Conservation (phyloP, 768 basidiomycete species). For the Tricholoma flavovirens region DNA sequence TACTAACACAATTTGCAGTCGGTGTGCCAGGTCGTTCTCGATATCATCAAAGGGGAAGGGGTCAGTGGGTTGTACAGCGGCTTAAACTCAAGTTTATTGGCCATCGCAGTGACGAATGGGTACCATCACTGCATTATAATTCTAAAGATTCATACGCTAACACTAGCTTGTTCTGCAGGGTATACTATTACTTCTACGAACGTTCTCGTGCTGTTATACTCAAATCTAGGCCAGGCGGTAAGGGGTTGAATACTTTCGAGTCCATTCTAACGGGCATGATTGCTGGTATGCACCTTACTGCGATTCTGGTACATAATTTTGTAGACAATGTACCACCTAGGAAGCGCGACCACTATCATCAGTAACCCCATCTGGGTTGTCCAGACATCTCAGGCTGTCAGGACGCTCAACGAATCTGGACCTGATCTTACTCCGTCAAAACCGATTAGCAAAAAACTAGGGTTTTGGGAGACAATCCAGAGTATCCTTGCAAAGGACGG, state of each 20-base stretch:
- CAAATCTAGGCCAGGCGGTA: slow-evolving; percentile 48
- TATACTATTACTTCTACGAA: slow-evolving; percentile 93
- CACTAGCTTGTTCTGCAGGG: slow-evolving; percentile 35
- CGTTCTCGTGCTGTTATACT: slow-evolving; percentile 55
- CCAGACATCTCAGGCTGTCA: slow-evolving; percentile 83
- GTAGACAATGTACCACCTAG: slow-evolving; percentile 31
- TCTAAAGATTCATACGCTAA: slow-evolving; percentile 2
- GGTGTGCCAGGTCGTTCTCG: slow-evolving; percentile 57
- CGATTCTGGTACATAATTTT: not conserved
- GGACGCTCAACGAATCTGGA: slow-evolving; percentile 36
- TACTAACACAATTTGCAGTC: slow-evolving; percentile 35
- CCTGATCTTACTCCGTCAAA: slow-evolving; percentile 25
- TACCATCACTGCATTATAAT: slow-evolving; percentile 24
- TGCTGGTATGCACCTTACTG: slow-evolving; percentile 49
- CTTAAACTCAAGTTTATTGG: slow-evolving; percentile 75
- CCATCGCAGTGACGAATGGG: slow-evolving; percentile 93
- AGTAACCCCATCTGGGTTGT: slow-evolving; percentile 98
- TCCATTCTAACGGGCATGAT: slow-evolving; percentile 85
- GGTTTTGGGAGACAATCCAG: slow-evolving; percentile 60
- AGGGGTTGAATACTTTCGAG: slow-evolving; percentile 78
- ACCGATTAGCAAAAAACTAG: slow-evolving; percentile 41
- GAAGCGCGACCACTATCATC: slow-evolving; percentile 81
- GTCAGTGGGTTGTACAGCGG: slow-evolving; percentile 82
- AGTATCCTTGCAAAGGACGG: slow-evolving; percentile 73
- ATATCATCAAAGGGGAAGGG: slow-evolving; percentile 83